Evolutionary conservation across 164 flowering plant species (phyloP).

Genomic region (Magnolia sinica): DNA sequence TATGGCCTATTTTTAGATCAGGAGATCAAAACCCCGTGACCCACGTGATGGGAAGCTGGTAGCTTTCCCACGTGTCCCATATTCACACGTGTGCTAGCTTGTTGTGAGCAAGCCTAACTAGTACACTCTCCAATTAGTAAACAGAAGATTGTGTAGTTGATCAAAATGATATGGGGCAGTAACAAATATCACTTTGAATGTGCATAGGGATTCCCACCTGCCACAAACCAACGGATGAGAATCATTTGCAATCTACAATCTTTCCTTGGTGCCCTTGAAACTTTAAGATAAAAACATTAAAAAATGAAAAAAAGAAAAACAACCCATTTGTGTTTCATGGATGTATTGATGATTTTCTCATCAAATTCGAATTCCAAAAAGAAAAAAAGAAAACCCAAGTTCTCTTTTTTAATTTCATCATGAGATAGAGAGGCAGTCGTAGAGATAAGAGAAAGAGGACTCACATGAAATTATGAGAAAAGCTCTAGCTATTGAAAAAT

Average conservation of each 20-base stretch:
- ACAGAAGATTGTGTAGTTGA: not conserved
- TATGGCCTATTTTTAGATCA: too few species aligned
- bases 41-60: too few species aligned
- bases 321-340: not conserved
- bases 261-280: not conserved
- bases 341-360: not conserved
- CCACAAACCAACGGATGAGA: too few species aligned
- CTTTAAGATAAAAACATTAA: not conserved
- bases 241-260: too few species aligned
- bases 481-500: not conserved
- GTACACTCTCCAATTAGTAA: too few species aligned
- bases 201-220: too few species aligned
- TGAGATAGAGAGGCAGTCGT: not conserved
- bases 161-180: not conserved
- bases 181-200: too few species aligned
- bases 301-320: not conserved
- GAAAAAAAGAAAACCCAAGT: not conserved
- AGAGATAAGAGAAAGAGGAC: not conserved
- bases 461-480: slow-evolving; percentile 2
- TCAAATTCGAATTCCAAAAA: not conserved
- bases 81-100: too few species aligned
- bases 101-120: too few species aligned
- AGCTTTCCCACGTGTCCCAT: too few species aligned
- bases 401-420: not conserved
- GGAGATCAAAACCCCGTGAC: too few species aligned